phyloP scores from a whole-genome alignment of 140 eudicot species.

The Senecio squalidus region DNA sequence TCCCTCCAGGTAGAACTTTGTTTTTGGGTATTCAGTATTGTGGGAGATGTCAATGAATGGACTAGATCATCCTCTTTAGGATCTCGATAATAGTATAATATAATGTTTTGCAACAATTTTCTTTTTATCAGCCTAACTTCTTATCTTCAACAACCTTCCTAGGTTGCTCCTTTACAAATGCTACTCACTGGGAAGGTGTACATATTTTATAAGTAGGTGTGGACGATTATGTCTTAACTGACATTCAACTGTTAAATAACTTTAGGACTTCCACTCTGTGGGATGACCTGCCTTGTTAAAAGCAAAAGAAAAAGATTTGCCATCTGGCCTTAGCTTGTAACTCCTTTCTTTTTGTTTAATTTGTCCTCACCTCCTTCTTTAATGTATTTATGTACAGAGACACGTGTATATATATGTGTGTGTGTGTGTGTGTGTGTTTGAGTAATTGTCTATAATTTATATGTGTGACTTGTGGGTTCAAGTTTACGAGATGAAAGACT shows the following conservation, averaged over 20 bases:
- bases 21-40: not conserved
- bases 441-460: constrained; percentile 3
- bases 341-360: not conserved
- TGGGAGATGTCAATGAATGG: not conserved
- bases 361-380: not conserved
- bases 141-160: not conserved
- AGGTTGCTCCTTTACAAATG: not conserved
- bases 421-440: no score
- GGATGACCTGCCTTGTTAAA: not conserved
- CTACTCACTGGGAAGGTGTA: not conserved
- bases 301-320: not conserved
- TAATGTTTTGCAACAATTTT: not conserved
- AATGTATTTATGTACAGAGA: not conserved
- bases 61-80: not conserved
- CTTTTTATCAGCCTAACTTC: not conserved
- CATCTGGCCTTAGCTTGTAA: not conserved
- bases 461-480: not conserved
- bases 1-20: not conserved
- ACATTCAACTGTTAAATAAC: not conserved
- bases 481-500: not conserved
- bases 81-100: not conserved
- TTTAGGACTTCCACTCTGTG: not conserved
- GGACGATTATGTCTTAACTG: not conserved
- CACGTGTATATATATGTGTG: no score
- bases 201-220: not conserved